Evolutionary conservation across 768 basidiomycete genomes (phyloP).

Genomic region (Termitomyces sp.): DNA sequence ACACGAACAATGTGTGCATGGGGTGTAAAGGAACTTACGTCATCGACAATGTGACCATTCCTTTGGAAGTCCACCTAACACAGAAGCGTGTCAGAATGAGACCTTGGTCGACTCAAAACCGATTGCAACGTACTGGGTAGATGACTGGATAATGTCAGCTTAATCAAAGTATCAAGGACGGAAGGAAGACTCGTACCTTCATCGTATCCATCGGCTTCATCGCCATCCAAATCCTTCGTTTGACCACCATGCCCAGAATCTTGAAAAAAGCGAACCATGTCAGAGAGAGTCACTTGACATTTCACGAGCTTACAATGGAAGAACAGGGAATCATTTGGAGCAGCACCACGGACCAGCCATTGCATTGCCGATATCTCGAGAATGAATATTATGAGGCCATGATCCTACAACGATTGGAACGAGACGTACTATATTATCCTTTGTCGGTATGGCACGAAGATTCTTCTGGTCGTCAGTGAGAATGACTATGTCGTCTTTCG

Average conservation of each 20-base stretch:
- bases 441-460: constrained; percentile 65
- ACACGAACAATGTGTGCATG: constrained; percentile 6
- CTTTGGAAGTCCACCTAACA: constrained; percentile 43
- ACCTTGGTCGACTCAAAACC: background rate
- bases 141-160: constrained; percentile 47
- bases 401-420: background rate
- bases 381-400: background rate
- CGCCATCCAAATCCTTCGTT: constrained; percentile 75
- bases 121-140: constrained; percentile 70
- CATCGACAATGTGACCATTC: constrained; percentile 82
- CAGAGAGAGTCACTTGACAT: background rate
- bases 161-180: background rate
- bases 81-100: background rate
- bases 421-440: constrained; percentile 65
- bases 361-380: constrained; percentile 73
- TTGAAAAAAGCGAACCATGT: constrained; percentile 18
- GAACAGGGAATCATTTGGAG: constrained; percentile 81
- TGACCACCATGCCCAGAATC: constrained; percentile 96
- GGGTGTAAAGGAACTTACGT: constrained; percentile 44
- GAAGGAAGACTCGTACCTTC: constrained; percentile 44
- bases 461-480: constrained; percentile 73
- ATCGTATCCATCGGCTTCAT: constrained; percentile 81
- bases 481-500: constrained; percentile 75
- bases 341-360: constrained; percentile 84
- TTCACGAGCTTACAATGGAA: constrained; percentile 64